These are phyloP conservation scores for Sphaerulina musiva DNA, from an alignment of 2,329 filamentous ascomycete genomes.

Conservation along the genomic window DNA sequence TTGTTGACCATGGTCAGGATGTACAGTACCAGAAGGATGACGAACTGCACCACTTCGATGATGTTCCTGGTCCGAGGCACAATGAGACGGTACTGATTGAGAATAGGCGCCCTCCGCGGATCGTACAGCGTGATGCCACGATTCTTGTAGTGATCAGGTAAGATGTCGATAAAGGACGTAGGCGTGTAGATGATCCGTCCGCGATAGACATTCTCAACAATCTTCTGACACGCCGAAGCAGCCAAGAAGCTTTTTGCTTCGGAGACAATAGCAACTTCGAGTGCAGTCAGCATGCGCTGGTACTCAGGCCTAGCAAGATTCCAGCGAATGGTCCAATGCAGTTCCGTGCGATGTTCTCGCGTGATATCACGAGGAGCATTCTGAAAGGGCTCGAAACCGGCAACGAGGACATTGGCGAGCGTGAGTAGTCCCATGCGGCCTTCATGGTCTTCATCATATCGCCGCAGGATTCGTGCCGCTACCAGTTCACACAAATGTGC, in stretches of 20 bases:
- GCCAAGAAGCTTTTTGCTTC: conserved; percentile 74
- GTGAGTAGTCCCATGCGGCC: conserved; percentile 64
- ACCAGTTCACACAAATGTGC: conserved; percentile 74
- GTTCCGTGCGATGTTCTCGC: conserved; percentile 47
- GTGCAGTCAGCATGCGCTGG: conserved; percentile 61
- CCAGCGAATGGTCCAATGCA: conserved; percentile 41
- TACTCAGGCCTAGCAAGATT: conserved; percentile 40
- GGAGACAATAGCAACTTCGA: conserved; percentile 77
- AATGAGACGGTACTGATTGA: conserved; percentile 80
- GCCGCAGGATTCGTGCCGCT: conserved; percentile 68
- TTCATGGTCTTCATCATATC: conserved; percentile 70
- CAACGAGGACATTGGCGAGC: conserved; percentile 71
- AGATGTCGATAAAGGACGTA: conserved; percentile 71
- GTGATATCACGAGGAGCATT: conserved; percentile 65
- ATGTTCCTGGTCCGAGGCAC: conserved; percentile 72
- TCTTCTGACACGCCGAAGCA: conserved; percentile 71
- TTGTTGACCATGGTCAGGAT: conserved; percentile 65
- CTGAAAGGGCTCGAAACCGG: conserved; percentile 79
- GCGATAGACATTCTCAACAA: conserved; percentile 75
- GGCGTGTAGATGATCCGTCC: conserved; percentile 78
- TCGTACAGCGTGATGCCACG: conserved; percentile 77
- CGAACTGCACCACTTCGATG: conserved; percentile 68
- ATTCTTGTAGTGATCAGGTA: conserved; percentile 79
- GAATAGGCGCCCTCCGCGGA: conserved; percentile 63
- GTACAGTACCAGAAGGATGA: conserved; percentile 62